Evolutionary conservation across 805 yeast species (phyloP).

Genomic region (Metschnikowia santaceciliae): DNA sequence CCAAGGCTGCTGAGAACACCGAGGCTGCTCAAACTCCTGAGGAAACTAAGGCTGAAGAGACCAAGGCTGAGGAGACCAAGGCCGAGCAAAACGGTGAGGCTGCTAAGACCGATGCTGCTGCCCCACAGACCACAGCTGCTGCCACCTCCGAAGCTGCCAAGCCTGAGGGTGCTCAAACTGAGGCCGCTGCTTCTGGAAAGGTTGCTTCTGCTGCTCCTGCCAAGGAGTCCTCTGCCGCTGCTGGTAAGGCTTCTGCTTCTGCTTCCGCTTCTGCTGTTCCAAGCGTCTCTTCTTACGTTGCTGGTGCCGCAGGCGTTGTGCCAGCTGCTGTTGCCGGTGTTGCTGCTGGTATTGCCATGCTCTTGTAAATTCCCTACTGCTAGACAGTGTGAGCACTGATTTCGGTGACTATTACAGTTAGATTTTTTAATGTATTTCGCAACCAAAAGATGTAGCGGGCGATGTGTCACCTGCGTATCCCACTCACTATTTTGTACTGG

Average conservation of each 20-base stretch:
- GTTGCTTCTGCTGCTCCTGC: constrained; percentile 1
- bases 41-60: neutral
- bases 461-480: neutral
- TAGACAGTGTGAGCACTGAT: neutral
- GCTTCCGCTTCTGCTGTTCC: constrained; percentile 7
- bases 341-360: constrained; percentile 16
- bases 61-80: constrained; percentile 1
- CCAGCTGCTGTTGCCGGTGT: constrained; percentile 16
- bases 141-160: constrained; percentile 5
- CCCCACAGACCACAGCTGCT: constrained; percentile 4
- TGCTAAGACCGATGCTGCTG: neutral
- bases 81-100: constrained; percentile 3
- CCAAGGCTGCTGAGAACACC: constrained; percentile 4
- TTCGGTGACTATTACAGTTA: neutral
- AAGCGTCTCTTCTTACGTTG: constrained; percentile 9
- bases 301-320: constrained; percentile 14
- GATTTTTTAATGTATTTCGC: neutral
- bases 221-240: constrained; percentile 4
- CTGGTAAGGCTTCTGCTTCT: too few relatives aligned
- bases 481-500: too few relatives aligned
- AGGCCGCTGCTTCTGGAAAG: constrained; percentile 1
- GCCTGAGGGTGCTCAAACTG: constrained; percentile 1
- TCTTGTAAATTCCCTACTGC: constrained; percentile 7
- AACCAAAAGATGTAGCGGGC: neutral
- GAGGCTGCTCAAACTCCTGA: neutral